Evolutionary conservation across 2,329 filamentous ascomycete genomes (phyloP), one percentile per base, ranked within the genome.

Genomic region (Phaeosphaeria sp.): DNA sequence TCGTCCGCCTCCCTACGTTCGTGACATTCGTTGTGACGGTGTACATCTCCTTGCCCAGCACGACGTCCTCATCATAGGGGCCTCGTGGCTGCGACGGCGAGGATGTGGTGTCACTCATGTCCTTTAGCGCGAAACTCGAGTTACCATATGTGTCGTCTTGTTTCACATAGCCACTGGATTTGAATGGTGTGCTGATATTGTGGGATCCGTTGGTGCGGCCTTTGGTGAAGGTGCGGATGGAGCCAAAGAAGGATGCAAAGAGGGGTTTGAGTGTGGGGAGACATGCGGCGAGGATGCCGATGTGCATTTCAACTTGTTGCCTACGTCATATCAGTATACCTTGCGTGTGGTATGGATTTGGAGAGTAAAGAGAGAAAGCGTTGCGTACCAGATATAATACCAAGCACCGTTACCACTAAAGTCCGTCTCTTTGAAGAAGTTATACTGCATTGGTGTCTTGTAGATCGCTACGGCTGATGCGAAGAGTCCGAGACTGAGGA

Each of bases 401-500:
- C 65, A 68, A 2, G 63, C 48, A 3, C 68, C 68, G 6, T 65
- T 59, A 4, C 67, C 60, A 2, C 65, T 68, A 63, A 67, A 74
- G 22, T 70, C 66, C 0, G 49, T 53, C n/a, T 77, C 65, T 4
- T 70, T 61, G 49, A 70, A 68, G 42, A 73, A 72, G 50, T 73
- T 70, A 60, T 64, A 64, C 49, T 68, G 69, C 54, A 73, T 65
- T 1, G 64, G 65, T 21, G 65, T 69, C 13, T 66, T 61, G 57
- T 66, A 65, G 43, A 64, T 63, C 13, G 66, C 62, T 4, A 68
- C 55, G n/a, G 61, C 65, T n/a, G 66, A 66, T 9, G 69, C 71
- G 47, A 79, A 75, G 25, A 77, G 71, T 24, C 78, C 77, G 11
- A 79, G 62, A 39, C 69, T 67, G 17, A 79, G 68, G 50, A 78